Percentiles rank a stretch among this genome's conserved stretches.
Conservation (phyloP, 2,329 filamentous ascomycete species). For the Pyrenophora seminiperda region DNA sequence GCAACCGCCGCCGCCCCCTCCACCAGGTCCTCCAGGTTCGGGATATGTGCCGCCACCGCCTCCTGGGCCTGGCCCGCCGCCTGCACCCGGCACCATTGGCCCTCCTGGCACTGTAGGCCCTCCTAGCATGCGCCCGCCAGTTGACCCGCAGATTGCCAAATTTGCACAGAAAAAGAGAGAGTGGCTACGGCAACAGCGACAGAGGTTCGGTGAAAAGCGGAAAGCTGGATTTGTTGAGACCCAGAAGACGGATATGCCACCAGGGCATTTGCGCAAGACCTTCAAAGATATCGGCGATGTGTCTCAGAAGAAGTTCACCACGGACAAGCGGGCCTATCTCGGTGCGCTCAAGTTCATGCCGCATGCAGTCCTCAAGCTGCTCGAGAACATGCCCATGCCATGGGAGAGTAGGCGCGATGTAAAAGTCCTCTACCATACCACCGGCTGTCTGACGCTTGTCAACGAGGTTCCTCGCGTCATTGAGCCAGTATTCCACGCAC, state of each 20-base stretch:
- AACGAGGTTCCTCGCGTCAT: conserved; percentile 97
- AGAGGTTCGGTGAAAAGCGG: conserved; percentile 94
- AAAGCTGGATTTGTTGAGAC: conserved; percentile 97
- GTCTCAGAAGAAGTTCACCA: conserved; percentile 98
- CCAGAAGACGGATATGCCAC: conserved; percentile 98
- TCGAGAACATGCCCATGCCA: conserved; percentile 99
- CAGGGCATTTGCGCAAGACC: conserved; percentile 97
- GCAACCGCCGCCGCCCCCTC: conserved; percentile 25
- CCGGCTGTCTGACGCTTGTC: conserved; percentile 93
- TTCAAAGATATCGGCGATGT: conserved; percentile 99
- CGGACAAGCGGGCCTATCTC: conserved; percentile 96
- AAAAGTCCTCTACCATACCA: conserved; percentile 97
- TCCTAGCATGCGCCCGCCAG: conserved; percentile 74
- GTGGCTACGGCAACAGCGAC: conserved; percentile 91
- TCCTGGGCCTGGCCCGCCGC: conserved; percentile 53
- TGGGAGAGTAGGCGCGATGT: conserved; percentile 97
- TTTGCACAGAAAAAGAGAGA: conserved; percentile 99
- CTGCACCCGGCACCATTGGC: conserved; percentile 56
- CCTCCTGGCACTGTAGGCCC: conserved; percentile 61
- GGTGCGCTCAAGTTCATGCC: conserved; percentile 99
- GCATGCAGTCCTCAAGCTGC: conserved; percentile 91
- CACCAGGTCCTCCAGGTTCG: conserved; percentile 34
- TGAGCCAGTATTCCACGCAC: conserved; percentile 95
- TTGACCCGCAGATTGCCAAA: conserved; percentile 86
- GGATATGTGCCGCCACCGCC: conserved; percentile 56